Base-by-base conservation (phyloP, 495 filamentous ascomycete genomes). In the Daldinia bambusicola region DNA sequence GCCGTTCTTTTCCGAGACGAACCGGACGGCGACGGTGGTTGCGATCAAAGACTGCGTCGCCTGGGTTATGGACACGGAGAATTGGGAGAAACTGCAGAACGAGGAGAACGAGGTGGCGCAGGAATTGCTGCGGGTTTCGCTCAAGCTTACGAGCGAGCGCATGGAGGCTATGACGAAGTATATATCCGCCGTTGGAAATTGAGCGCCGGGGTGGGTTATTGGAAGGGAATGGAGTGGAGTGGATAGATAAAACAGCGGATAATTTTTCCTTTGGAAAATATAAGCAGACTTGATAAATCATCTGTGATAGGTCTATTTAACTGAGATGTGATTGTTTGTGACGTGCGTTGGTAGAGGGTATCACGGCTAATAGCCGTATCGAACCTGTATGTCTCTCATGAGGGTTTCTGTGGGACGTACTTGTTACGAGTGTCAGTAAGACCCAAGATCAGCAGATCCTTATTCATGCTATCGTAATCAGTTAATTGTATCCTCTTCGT, bases 1-100 rank as follows among this genome's bases (percentile, higher is more conserved):
- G 59, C 95, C 95, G 0, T 99, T 99, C 82, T 99, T 99, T 80
- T 91, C 90, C 14, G 91, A 93, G 74, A 97, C 94, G 0, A 85
- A 88, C 31, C 86, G 95, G 40, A 98, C 93, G 6, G 93, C 93
- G 16, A 97, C 92, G 1, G 93, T 97, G 26, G 84, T 88, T 61
- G 90, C 91, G 0, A 94, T 98, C 74, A 88, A 90, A 53, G 88
- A 94, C 69, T 90, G 89, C 63, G 89, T 95, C 13, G 88, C 90
- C 13, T 99, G 95, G 95, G 80, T 90, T 71, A 82, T 99, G 81
- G 89, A 88, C 56, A 79, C 78, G 58, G 84, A 87, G 69, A 83
- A 84, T 36, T 99, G 93, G 93, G 83, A 83, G 55, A 85, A 80
- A 63, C 63, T 98, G 69, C 90, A 93, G 76, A 83, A 84, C 66